A percentile compares a stretch with the other conserved stretches of the same genome.
These are phyloP conservation scores for Termitomyces sp. DNA, from an alignment of 768 basidiomycete species.

Conservation along the genomic window DNA sequence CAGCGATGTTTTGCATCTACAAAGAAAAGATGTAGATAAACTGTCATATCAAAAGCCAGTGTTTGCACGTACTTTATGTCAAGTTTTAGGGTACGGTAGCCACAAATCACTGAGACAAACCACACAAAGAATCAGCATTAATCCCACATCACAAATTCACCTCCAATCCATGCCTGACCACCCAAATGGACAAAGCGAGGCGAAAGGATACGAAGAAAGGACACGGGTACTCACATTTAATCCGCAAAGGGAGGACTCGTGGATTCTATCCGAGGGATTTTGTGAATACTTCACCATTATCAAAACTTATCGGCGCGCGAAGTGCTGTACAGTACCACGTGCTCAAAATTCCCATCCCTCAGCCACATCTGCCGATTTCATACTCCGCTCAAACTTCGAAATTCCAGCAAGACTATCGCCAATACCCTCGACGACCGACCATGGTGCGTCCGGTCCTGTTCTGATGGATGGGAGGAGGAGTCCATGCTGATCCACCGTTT, in stretches of 20 bases:
- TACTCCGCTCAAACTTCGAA: constrained; percentile 19
- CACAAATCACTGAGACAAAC: constrained; percentile 73
- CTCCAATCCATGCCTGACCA: neutral
- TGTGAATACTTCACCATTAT: constrained; percentile 22
- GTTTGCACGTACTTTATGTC: constrained; percentile 36
- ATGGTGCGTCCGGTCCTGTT: constrained; percentile 28
- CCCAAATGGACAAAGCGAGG: neutral
- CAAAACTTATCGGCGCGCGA: constrained; percentile 13
- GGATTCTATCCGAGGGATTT: constrained; percentile 75
- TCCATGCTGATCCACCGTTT: constrained; percentile 6
- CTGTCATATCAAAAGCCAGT: neutral
- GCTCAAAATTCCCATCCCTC: constrained; percentile 22
- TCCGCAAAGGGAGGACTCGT: constrained; percentile 89
- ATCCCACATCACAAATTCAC: neutral
- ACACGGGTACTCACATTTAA: constrained; percentile 60
- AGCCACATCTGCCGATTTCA: constrained; percentile 35
- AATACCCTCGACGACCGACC: constrained; percentile 32
- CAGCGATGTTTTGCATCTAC: constrained; percentile 90
- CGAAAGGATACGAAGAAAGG: neutral
- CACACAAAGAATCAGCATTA: constrained; percentile 1
- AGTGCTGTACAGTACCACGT: constrained; percentile 63
- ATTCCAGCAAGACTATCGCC: constrained; percentile 26
- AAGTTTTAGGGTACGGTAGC: constrained; percentile 56
- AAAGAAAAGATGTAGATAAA: neutral
- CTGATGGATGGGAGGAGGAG: neutral